Conservation (phyloP, 805 yeast species). For the Lachancea cidri region DNA sequence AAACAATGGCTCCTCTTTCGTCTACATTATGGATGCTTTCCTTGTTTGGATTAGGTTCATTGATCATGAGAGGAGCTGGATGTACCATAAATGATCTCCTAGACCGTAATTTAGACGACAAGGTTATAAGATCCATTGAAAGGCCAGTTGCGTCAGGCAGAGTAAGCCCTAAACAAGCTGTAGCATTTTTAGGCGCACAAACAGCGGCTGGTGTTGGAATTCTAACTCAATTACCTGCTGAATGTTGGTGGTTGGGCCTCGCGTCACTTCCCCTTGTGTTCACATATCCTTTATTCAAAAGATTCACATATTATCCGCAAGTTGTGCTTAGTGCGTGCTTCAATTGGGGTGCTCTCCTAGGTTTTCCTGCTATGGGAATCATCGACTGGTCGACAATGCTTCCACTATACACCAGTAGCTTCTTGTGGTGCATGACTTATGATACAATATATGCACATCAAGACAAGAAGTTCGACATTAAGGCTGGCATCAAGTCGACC, state of each 20-base stretch:
- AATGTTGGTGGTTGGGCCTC: constrained; percentile 80
- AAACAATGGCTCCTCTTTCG: constrained; percentile 61
- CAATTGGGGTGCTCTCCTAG: constrained; percentile 91
- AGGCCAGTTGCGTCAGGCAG: constrained; percentile 93
- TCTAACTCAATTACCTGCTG: constrained; percentile 65
- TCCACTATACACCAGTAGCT: constrained; percentile 71
- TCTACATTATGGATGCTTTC: constrained; percentile 57
- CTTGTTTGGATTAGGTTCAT: constrained; percentile 76
- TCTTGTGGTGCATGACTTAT: constrained; percentile 91
- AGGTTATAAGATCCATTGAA: constrained; percentile 82
- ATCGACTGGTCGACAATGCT: constrained; percentile 71
- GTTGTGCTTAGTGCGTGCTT: constrained; percentile 73
- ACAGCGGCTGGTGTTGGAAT: constrained; percentile 68
- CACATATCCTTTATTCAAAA: constrained; percentile 86
- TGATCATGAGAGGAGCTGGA: constrained; percentile 96
- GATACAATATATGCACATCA: constrained; percentile 98
- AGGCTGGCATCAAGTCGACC: constrained; percentile 91
- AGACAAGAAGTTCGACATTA: constrained; percentile 81
- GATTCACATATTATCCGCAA: constrained; percentile 96
- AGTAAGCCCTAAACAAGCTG: constrained; percentile 66
- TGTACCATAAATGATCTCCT: constrained; percentile 90
- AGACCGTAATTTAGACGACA: constrained; percentile 75
- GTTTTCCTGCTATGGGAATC: constrained; percentile 94
- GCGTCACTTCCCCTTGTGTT: constrained; percentile 73
- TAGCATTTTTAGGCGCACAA: constrained; percentile 66